These are phyloP conservation scores for Blastobotrys illinoisensis DNA, from an alignment of 1,139 yeast species.

Conservation along the genomic window DNA sequence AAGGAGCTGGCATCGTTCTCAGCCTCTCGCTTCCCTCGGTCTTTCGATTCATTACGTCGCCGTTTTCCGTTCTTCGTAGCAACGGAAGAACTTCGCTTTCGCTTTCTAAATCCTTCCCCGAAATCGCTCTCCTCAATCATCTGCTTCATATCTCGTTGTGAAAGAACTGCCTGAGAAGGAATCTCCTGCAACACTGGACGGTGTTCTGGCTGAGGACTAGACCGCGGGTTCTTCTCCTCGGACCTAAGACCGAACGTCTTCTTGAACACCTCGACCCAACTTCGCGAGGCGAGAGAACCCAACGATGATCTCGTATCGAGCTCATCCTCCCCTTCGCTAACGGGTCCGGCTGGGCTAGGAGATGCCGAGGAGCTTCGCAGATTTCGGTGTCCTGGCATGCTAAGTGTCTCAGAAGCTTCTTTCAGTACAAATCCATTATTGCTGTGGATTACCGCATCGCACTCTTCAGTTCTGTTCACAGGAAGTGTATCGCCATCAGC, in stretches of 20 bases:
- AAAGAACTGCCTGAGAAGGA: conserved; percentile 9
- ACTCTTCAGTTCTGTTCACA: neutral
- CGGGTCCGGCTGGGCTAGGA: neutral
- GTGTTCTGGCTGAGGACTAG: neutral
- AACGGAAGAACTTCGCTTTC: conserved; percentile 6
- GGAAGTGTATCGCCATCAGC: neutral
- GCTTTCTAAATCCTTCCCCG: conserved; percentile 15
- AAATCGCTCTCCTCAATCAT: conserved; percentile 11
- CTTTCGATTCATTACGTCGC: neutral
- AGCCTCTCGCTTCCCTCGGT: neutral
- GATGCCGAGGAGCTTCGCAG: neutral
- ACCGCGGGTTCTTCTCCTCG: neutral
- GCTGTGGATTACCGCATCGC: neutral
- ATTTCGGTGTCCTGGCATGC: neutral
- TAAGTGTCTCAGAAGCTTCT: neutral
- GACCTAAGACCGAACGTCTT: neutral
- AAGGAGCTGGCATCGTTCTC: neutral
- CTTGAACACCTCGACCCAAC: neutral
- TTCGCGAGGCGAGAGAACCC: neutral
- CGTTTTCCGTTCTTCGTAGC: neutral
- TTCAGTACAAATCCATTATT: neutral
- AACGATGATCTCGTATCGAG: neutral
- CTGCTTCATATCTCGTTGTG: conserved; percentile 12
- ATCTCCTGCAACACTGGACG: neutral
- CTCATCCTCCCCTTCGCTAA: neutral